A percentile compares a stretch with the other conserved stretches of the same genome.
Evolutionary conservation across 23 red algal species (phyloP).

Genomic region (Chondrus crispus): DNA sequence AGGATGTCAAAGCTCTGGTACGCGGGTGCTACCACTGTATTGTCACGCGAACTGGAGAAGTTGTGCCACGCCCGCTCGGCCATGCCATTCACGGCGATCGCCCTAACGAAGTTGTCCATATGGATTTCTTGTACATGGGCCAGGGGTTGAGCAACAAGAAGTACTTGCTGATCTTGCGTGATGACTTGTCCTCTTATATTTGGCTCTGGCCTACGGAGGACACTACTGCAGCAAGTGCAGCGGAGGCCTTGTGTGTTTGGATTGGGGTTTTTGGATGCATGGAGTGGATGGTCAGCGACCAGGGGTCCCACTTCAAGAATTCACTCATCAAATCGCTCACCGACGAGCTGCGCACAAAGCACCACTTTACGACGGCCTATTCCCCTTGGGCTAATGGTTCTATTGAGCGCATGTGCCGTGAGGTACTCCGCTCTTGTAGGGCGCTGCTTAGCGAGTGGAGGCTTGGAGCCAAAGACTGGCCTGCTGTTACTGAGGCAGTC

Average conservation of each 20-base stretch:
- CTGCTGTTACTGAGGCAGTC: neutral
- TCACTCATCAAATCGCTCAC: neutral
- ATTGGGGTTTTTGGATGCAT: neutral
- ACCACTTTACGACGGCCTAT: conserved; percentile 7
- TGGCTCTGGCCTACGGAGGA: neutral
- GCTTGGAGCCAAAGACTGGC: neutral
- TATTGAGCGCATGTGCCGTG: neutral
- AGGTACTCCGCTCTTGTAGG: neutral
- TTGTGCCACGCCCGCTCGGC: neutral
- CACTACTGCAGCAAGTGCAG: neutral
- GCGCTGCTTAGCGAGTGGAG: neutral
- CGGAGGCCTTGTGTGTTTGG: neutral
- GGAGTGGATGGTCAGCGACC: neutral
- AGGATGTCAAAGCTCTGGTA: neutral
- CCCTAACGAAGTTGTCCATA: conserved; percentile 42
- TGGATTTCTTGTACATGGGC: conserved; percentile 26
- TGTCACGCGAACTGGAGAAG: neutral
- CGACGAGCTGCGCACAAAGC: neutral
- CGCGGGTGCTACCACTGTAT: conserved; percentile 17
- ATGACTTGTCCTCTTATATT: neutral
- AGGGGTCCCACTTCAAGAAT: conserved; percentile 9
- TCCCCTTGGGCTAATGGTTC: neutral
- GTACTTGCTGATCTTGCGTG: neutral
- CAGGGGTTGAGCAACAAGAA: neutral
- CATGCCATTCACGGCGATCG: neutral